Percentiles rank a stretch among this genome's conserved stretches.
Conservation (phyloP, 352 stramenopile species). For the Discostella stelligera region DNA sequence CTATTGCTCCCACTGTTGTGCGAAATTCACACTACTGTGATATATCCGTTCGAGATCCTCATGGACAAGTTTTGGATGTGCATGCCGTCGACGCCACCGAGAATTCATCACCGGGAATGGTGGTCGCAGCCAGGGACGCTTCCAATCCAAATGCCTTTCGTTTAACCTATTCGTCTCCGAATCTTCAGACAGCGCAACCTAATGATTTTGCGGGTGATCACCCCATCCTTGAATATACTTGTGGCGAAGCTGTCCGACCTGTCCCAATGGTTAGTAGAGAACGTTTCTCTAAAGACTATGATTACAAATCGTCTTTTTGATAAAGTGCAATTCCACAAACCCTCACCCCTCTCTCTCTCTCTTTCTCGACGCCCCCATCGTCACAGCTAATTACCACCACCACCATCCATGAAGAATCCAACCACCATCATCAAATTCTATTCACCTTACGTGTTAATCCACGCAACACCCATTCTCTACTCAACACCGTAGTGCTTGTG, state of each 20-base stretch:
- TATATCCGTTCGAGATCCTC: constrained; percentile 13
- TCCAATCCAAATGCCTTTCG: neutral
- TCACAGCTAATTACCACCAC: constrained; percentile 6
- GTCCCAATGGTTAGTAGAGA: constrained; percentile 14
- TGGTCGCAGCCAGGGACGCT: neutral
- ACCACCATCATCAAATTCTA: neutral
- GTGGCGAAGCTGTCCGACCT: constrained; percentile 10
- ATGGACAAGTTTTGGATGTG: constrained; percentile 1
- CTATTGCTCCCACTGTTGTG: neutral
- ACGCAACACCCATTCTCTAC: constrained; percentile 5
- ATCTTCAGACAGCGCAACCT: no score
- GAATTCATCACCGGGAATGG: no score
- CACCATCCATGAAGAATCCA: neutral
- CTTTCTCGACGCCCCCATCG: neutral
- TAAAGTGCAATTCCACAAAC: no score
- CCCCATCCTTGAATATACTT: constrained; percentile 16
- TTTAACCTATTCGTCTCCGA: neutral
- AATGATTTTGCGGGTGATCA: neutral
- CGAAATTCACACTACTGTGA: neutral
- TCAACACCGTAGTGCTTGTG: constrained; percentile 18
- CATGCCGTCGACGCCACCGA: neutral
- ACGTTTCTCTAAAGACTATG: no score
- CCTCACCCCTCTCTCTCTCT: no score
- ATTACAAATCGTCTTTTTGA: no score
- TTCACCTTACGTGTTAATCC: constrained; percentile 18